Evolutionary conservation across 2,329 filamentous ascomycete species (phyloP), one percentile per base, ranked within the genome.

Genomic region (Escovopsis weberi): DNA sequence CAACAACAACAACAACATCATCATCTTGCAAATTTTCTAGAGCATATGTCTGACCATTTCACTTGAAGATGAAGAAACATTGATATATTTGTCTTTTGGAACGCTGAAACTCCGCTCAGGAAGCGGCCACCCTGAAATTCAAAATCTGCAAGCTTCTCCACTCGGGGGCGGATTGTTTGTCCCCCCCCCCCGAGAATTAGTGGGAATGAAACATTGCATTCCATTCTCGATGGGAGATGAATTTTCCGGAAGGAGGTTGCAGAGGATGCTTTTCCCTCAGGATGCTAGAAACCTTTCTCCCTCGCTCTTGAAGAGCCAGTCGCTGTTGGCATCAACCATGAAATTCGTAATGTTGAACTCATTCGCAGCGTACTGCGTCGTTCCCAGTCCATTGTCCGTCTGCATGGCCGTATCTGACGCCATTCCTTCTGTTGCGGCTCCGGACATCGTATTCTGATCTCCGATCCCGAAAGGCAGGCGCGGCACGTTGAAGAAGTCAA

Each of bases 401-500:
- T 57, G 50, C 47, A 57, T 52, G 4, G 51, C 54, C n/a, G 50
- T 47, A n/a, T 51, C 50, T 28, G 41, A 46, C 40, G 41, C 46
- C 38, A 49, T 47, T 35, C 48, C 43, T 26, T 47, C 50, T 10
- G 42, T 50, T 1, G 45, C 45, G 18, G 54, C 51, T 32, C 54
- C 56, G 41, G 67, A 64, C 10, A 63, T 60, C 28, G 64, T 64
- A 32, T 11, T 32, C 8, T 32, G 28, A 3, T 32, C 28, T 9
- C 28, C 28, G 3, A 32, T 32, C 11, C 28, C 28, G 19, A 72
- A 60, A 0, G 75, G 72, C 23, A 94, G 65, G 15, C 86, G 69
- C 1, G 88, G 88, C 43, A 93, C 78, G 56, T 94, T 94, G 69
- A 94, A 95, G 57, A 93, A 94, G 52, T 91, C 85, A 57, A 95